Percentiles rank a stretch among this genome's conserved stretches.
Conservation (phyloP, 1,139 yeast species). For the Scheffersomyces insectosa region DNA sequence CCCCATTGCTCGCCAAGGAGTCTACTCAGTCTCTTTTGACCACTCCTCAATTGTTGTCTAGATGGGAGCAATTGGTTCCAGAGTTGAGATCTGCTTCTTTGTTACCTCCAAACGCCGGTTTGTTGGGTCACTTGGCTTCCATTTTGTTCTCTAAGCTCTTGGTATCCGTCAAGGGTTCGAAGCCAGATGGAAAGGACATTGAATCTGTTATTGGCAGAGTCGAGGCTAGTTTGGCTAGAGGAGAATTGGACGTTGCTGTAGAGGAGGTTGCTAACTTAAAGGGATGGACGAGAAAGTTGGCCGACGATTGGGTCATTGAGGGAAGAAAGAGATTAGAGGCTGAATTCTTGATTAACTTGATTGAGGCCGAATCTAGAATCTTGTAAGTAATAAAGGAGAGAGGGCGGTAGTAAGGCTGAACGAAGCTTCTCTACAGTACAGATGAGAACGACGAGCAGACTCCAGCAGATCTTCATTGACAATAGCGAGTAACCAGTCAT, state of each 20-base stretch:
- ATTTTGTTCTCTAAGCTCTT: constrained; percentile 72
- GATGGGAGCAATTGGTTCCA: constrained; percentile 78
- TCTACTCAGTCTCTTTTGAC: constrained; percentile 63
- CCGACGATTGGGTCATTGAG: constrained; percentile 87
- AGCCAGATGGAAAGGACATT: constrained; percentile 73
- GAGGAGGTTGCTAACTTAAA: constrained; percentile 87
- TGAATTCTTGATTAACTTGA: constrained; percentile 70
- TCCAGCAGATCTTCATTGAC: no score
- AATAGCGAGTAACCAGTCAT: no score
- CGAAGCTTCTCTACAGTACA: no score
- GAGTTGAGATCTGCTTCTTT: constrained; percentile 87
- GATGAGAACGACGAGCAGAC: no score
- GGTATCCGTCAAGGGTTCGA: constrained; percentile 58
- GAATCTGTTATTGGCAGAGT: constrained; percentile 90
- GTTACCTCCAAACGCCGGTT: constrained; percentile 93
- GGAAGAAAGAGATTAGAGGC: constrained; percentile 88
- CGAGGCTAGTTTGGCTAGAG: constrained; percentile 70
- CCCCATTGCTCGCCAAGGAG: constrained; percentile 45
- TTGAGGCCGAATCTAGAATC: constrained; percentile 58
- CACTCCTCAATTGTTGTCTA: constrained; percentile 64
- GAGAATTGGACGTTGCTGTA: constrained; percentile 83
- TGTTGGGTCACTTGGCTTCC: constrained; percentile 87
- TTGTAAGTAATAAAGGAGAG: constrained; percentile 18
- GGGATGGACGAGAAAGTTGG: constrained; percentile 92
- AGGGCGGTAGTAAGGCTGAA: no score